Evolutionary conservation across 306 rosid species (phyloP), one percentile per base, ranked within the genome.

Genomic region (Dryas octopetala): DNA sequence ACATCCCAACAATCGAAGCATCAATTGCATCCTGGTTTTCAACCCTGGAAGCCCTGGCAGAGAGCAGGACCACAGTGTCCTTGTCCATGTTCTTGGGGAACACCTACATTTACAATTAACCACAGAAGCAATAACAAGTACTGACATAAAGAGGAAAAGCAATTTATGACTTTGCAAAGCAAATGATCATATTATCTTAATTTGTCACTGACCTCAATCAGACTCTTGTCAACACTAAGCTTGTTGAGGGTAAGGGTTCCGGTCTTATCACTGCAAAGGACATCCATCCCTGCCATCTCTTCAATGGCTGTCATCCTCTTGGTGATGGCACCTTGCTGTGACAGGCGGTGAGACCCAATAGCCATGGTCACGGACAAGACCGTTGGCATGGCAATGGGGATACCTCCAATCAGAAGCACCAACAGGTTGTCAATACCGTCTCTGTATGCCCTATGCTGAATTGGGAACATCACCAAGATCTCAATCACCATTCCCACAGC

Each of bases 301-400:
- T 93, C 98, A 80, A 93, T 93, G 62, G 98, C 98, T 46, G 98
- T 93, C 98, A 93, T 93, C 80, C 98, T 93, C 84, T 93, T 93
- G 28, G 98, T 93, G 79, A 93, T 93, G 82, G 98, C 98, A 48
- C 98, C 98, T 86, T 93, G 98, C 74, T 91, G 68, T 0, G 98
- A 89, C 4, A 93, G 77, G 70, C 93, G 91, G 74, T 93, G 98
- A 68, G 98, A 91, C 1, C 98, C 98, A 57, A 93, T 91, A 72
- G 97, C 98, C 98, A 93, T 93, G 77, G 98, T 93, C 38, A 93
- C 98, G 5, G 98, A 93, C 85, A 93, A 60, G 62, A 93, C 98
- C 0, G 98, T 93, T 66, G 98, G 98, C 98, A 93, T 93, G 49
- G 98, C 98, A 79, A 93, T 93, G 38, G 98, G 98, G 82, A 93